These are phyloP conservation scores for Solanum lignicaule DNA, from an alignment of 257 asterid species.

Conservation along the genomic window DNA sequence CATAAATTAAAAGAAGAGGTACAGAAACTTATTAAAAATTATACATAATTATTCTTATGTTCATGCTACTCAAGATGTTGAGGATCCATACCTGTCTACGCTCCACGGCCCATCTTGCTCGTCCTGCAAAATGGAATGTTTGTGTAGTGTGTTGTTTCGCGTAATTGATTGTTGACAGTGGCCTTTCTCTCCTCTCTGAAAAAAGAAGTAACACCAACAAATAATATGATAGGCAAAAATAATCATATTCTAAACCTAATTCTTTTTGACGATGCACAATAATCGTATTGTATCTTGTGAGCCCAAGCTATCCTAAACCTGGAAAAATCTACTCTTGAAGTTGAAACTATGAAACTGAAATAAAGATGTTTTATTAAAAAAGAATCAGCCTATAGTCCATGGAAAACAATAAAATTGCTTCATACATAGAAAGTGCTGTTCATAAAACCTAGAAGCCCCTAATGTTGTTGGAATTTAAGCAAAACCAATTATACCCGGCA, in stretches of 20 bases:
- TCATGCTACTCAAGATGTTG: neutral
- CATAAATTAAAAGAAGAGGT: neutral
- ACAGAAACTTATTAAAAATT: neutral
- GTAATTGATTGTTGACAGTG: neutral
- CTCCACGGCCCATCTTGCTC: neutral
- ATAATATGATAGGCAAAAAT: neutral
- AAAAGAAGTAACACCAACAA: neutral
- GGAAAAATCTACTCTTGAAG: neutral
- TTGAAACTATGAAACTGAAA: neutral
- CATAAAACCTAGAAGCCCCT: neutral
- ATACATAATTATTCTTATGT: neutral
- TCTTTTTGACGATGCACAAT: neutral
- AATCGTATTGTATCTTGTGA: neutral
- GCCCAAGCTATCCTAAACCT: neutral
- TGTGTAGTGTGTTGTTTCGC: neutral
- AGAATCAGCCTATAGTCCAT: neutral
- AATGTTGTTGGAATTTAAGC: neutral
- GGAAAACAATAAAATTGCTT: neutral
- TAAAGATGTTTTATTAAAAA: neutral
- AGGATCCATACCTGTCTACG: neutral
- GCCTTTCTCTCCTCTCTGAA: neutral
- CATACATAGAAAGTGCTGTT: neutral
- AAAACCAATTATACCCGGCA: neutral
- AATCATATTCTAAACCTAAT: no score
- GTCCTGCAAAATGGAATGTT: neutral